Base-by-base conservation (phyloP, 331 rosid genomes). In the Stylosanthes scabra region DNA sequence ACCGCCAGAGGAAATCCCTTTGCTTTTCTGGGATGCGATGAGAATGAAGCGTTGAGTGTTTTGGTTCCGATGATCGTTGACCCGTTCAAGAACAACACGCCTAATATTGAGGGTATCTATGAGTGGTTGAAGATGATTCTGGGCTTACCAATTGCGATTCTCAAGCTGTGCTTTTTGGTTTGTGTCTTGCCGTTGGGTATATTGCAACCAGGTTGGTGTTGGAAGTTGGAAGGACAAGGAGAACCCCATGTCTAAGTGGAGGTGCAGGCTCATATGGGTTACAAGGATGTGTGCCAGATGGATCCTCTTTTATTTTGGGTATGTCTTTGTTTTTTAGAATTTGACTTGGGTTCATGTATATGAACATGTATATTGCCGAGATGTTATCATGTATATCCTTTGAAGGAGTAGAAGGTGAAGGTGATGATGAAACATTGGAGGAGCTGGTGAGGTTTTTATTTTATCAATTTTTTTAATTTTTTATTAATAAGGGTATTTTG, bases 291-390 rank as follows among this genome's bases (percentile, higher is more conserved):
- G 83, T n/a, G 87, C 87, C 11, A 86, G 99, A 41, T 83, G 73
- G 81, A 95, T 95, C 62, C 98, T 92, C 29, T 95, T 95, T 71
- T 65, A 97, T 45, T 95, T 95, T 63, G 99, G 99, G 99, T 92
- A 76, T 61, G 81, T 46, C 58, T 9, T 1, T 6, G 8, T 5
- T 57, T 46, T 7, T n/a, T 25, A n/a, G 2, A n/a, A 12, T 55
- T 31, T 31, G 37, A 31, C 37, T 31, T 31, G 5, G 37, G 2
- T 31, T 31, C 37, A 31, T 37, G 15, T 25, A 11, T 60, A 37
- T 56, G 42, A 1, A 11, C 15, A 64, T 20, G 25, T 20, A 20
- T 20, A 20, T 20, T 20, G 25, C 25, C 1, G 25, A 20, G 25
- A 20, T 20, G 25, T 20, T 20, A 20, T 20, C 25, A 20, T 20